Percentiles rank a stretch among this genome's conserved stretches.
These are phyloP conservation scores for Amylostereum areolatum DNA, from an alignment of 1,284 basidiomycete species.

Conservation along the genomic window DNA sequence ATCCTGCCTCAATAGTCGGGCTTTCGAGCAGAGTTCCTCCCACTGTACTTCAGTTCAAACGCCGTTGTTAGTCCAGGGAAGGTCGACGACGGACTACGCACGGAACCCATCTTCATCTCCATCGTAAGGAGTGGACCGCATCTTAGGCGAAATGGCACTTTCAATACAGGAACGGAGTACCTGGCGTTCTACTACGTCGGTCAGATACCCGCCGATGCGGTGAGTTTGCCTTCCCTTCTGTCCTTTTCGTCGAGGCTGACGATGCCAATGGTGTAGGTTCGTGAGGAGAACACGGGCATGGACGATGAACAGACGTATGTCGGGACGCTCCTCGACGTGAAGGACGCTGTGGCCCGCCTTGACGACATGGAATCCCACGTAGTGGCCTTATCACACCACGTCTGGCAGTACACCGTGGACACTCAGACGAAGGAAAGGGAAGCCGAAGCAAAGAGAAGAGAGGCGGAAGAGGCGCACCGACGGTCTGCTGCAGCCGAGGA, in stretches of 20 bases:
- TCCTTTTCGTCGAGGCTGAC: neutral
- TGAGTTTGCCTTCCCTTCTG: conserved; percentile 22
- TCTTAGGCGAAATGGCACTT: neutral
- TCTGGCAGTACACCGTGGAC: conserved; percentile 6
- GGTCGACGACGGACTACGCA: neutral
- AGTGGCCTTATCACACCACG: conserved; percentile 1
- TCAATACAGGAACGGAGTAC: conserved; percentile 31
- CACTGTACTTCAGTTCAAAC: conserved; percentile 27
- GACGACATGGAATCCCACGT: conserved; percentile 1
- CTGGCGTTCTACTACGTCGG: conserved; percentile 47
- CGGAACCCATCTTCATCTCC: neutral
- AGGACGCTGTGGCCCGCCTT: conserved; percentile 23
- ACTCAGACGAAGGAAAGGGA: too few relatives aligned
- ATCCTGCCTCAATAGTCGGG: conserved; percentile 37
- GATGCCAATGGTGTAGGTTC: conserved; percentile 26
- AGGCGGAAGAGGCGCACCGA: too few relatives aligned
- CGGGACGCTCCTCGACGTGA: conserved; percentile 20
- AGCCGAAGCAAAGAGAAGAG: too few relatives aligned
- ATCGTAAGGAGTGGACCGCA: neutral
- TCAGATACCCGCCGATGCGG: conserved; percentile 45
- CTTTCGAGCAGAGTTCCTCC: conserved; percentile 42
- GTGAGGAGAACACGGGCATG: conserved; percentile 47
- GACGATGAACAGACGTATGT: conserved; percentile 44
- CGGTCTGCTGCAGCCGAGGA: too few relatives aligned
- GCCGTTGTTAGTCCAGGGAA: neutral